Conservation (phyloP, 1,284 basidiomycete species). For the Pholiota adiposa region DNA sequence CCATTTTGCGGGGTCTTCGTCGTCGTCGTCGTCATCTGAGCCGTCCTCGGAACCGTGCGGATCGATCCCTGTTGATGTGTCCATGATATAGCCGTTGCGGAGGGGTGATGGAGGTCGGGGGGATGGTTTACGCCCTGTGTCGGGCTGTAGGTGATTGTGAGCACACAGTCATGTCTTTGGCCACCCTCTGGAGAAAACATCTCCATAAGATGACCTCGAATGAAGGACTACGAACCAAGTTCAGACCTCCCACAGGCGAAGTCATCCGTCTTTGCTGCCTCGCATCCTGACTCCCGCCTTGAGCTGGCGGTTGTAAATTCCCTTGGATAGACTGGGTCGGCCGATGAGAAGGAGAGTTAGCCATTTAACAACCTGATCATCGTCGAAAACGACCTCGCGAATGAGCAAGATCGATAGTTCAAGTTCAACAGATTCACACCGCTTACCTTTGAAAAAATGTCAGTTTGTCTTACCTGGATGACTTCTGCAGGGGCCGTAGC, state of each 20-base stretch:
- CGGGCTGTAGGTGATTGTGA: conserved; percentile 34
- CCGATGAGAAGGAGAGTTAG: not conserved
- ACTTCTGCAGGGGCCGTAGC: too few relatives aligned
- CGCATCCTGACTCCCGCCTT: not conserved
- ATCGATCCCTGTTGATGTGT: conserved; percentile 62
- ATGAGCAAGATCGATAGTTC: not conserved
- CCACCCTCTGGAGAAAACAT: not conserved
- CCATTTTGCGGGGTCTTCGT: conserved; percentile 47
- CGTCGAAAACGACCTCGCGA: not conserved
- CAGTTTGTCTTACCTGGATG: conserved; percentile 7
- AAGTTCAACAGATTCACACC: not conserved
- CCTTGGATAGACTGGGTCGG: not conserved
- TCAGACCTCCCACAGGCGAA: conserved; percentile 30
- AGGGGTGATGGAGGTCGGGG: conserved; percentile 69
- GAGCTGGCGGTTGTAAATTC: conserved; percentile 3
- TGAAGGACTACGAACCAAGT: conserved; percentile 16
- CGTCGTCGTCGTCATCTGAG: conserved; percentile 47
- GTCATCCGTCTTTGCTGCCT: conserved; percentile 33
- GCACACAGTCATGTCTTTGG: not conserved
- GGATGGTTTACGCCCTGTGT: conserved; percentile 37
- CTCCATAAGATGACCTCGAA: not conserved
- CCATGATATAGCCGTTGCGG: conserved; percentile 58
- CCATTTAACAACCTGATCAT: not conserved
- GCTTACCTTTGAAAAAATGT: not conserved
- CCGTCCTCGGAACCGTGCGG: conserved; percentile 40